A percentile compares a stretch with the other conserved stretches of the same genome.
Evolutionary conservation across 2,329 filamentous ascomycete species (phyloP).

Genomic region (Hypoxylon sp.): DNA sequence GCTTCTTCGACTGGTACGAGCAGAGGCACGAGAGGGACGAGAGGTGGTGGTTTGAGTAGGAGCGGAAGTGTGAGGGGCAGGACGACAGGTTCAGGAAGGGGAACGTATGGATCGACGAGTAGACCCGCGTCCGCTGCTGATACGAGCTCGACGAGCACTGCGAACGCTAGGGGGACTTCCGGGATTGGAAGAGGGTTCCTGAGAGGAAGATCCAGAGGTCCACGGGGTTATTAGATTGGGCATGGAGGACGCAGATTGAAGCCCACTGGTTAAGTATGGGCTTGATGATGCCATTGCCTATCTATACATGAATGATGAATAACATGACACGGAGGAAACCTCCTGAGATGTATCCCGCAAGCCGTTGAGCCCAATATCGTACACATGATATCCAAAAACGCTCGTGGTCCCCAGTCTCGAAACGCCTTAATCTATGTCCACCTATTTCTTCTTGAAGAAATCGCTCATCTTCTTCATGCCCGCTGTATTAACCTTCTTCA

Average conservation of each 20-base stretch:
- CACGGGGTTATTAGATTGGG: conserved; percentile 52
- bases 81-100: conserved; percentile 52
- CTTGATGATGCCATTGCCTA: conserved; percentile 5
- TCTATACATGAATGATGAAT: conserved; percentile 27
- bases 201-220: conserved; percentile 68
- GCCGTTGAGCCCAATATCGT: conserved; percentile 9
- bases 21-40: conserved; percentile 33
- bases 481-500: conserved; percentile 89
- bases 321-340: not conserved
- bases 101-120: conserved; percentile 45
- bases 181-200: conserved; percentile 62
- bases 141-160: conserved; percentile 48
- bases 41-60: conserved; percentile 10
- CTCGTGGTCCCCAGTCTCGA: not conserved
- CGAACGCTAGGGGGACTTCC: conserved; percentile 55
- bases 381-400: conserved; percentile 1
- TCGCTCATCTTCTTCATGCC: conserved; percentile 98
- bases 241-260: not conserved
- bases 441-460: conserved; percentile 83
- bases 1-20: conserved; percentile 31
- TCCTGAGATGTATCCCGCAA: conserved; percentile 1
- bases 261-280: not conserved
- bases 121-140: conserved; percentile 41
- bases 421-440: conserved; percentile 9
- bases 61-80: conserved; percentile 48